Evolutionary conservation across 2,329 filamentous ascomycete genomes (phyloP).

Genomic region (Fusarium sp.): DNA sequence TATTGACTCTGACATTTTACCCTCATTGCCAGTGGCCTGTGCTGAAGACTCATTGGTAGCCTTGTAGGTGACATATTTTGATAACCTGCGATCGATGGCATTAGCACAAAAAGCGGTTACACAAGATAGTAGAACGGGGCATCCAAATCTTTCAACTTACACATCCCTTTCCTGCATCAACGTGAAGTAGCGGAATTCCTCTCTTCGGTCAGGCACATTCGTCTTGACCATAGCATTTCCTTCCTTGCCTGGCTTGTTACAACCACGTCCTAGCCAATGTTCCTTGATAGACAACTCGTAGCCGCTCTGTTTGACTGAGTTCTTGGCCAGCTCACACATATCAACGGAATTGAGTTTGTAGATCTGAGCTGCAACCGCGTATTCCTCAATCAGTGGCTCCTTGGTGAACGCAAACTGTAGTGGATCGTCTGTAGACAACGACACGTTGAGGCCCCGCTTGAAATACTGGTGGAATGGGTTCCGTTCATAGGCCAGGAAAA

Average conservation of each 20-base stretch:
- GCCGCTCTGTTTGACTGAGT: constrained; percentile 93
- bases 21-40: constrained; percentile 16
- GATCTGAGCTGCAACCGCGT: constrained; percentile 96
- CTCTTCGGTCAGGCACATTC: constrained; percentile 92
- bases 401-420: constrained; percentile 99
- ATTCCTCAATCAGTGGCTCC: constrained; percentile 97
- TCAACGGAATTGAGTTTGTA: constrained; percentile 97
- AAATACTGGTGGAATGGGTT: constrained; percentile 98
- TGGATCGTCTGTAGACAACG: constrained; percentile 94
- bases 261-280: constrained; percentile 87
- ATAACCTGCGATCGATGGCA: constrained; percentile 47
- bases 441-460: constrained; percentile 92
- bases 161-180: constrained; percentile 83
- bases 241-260: constrained; percentile 76
- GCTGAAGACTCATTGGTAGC: constrained; percentile 34
- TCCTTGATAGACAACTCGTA: constrained; percentile 91
- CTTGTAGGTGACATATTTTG: constrained; percentile 54
- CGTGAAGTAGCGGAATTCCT: constrained; percentile 89
- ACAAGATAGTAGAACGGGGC: not conserved
- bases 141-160: constrained; percentile 60
- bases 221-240: constrained; percentile 96
- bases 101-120: constrained; percentile 4
- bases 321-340: constrained; percentile 98
- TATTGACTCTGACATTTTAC: constrained; percentile 32
- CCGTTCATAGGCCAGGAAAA: constrained; percentile 95